These are phyloP conservation scores for Carex scoparia DNA, from an alignment of 176 grass and related monocot species.

Conservation along the genomic window DNA sequence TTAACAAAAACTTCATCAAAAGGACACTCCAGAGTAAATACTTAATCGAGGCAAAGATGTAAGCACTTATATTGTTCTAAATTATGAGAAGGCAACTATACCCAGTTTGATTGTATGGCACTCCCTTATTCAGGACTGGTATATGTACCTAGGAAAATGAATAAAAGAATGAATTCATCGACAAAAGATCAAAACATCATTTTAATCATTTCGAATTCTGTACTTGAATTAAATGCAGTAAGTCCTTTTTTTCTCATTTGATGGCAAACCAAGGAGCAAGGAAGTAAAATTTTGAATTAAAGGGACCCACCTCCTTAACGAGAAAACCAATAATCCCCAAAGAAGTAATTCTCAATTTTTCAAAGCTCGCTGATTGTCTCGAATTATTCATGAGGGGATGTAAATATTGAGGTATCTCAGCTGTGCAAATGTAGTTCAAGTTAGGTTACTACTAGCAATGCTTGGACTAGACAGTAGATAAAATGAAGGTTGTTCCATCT, in stretches of 20 bases:
- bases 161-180: not conserved
- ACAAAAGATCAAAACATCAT: not conserved
- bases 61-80: not conserved
- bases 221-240: not conserved
- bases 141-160: not conserved
- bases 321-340: conserved; percentile 14
- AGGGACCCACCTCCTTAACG: not conserved
- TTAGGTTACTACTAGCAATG: not conserved
- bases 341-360: conserved; percentile 10
- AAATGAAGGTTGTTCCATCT: not conserved
- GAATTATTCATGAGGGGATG: conserved; percentile 8
- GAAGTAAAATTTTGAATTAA: not conserved
- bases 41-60: not conserved
- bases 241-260: not conserved
- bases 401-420: not conserved
- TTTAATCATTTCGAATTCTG: not conserved
- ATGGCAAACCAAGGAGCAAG: not conserved
- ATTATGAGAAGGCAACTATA: not conserved
- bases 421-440: conserved; percentile 8
- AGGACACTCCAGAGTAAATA: not conserved
- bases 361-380: not conserved
- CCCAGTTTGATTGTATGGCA: not conserved
- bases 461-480: not conserved
- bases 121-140: not conserved
- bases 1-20: not conserved